These are phyloP conservation scores for Porphyra umbilicalis DNA, from an alignment of 31 red algal species.

Conservation along the genomic window DNA sequence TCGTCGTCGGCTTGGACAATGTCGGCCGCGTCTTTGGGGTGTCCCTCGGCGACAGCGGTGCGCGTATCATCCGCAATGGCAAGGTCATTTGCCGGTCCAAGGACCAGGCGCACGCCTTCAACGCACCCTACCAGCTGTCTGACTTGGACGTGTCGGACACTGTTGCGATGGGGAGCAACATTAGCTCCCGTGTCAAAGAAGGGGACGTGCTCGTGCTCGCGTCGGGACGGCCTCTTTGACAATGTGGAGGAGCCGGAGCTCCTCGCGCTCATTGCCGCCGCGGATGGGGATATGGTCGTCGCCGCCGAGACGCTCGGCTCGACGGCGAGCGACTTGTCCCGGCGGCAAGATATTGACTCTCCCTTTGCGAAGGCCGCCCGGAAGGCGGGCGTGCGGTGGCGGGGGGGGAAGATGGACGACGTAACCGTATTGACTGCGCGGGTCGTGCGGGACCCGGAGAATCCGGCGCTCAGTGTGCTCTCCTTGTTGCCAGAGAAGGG, in stretches of 20 bases:
- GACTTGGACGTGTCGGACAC: constrained; percentile 6
- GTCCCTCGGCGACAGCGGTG: constrained; percentile 89
- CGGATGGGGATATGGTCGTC: constrained; percentile 18
- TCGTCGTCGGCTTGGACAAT: constrained; percentile 75
- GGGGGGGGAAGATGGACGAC: constrained; percentile 91
- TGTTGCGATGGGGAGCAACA: constrained; percentile 80
- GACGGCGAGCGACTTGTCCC: constrained; percentile 25
- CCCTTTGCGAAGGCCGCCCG: constrained; percentile 69
- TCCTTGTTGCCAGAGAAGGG: background rate
- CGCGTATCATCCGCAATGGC: constrained; percentile 42
- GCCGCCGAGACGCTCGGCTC: constrained; percentile 34
- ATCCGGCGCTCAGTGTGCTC: background rate
- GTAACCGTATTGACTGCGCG: constrained; percentile 72
- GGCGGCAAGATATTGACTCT: constrained; percentile 22
- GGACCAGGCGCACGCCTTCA: constrained; percentile 95
- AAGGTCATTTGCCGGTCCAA: constrained; percentile 53
- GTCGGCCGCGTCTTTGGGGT: constrained; percentile 58
- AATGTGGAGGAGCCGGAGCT: constrained; percentile 75
- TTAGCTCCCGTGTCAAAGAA: constrained; percentile 31
- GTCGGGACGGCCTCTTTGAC: constrained; percentile 86
- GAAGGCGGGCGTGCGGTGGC: constrained; percentile 59
- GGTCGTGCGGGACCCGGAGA: constrained; percentile 7
- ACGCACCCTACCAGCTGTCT: constrained; percentile 88
- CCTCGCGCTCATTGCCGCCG: constrained; percentile 4
- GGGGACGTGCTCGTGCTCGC: constrained; percentile 77